Percentiles rank a stretch among this genome's conserved stretches.
phyloP scores from a whole-genome alignment of 345 rosid genomes.

The Citrus cavaleriei region DNA sequence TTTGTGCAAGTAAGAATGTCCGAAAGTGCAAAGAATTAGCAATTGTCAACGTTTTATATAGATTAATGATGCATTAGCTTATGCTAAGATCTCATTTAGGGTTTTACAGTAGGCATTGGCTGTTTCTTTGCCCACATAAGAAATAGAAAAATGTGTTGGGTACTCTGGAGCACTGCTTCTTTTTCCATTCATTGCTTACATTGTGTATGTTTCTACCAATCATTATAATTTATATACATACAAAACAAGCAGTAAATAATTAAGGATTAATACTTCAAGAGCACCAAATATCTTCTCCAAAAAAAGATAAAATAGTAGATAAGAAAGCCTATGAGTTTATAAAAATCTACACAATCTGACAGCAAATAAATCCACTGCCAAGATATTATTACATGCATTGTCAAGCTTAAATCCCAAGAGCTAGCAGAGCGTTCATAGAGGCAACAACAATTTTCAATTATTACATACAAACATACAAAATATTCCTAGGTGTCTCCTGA shows the following conservation, averaged over 20 bases:
- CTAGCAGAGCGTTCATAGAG: not conserved
- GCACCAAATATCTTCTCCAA: no score
- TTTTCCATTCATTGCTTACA: no score
- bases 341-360: not conserved
- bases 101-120: no score
- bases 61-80: not conserved
- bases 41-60: no score
- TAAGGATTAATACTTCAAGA: no score
- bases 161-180: no score
- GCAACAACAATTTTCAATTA: not conserved
- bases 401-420: not conserved
- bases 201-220: no score
- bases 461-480: not conserved
- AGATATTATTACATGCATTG: not conserved
- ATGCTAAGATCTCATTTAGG: not conserved
- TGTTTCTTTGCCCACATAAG: not conserved
- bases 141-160: not conserved
- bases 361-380: not conserved
- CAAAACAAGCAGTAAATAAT: no score
- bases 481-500: not conserved
- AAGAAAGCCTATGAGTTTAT: not conserved
- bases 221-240: no score
- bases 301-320: no score
- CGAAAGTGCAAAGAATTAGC: no score
- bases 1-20: no score